These are phyloP conservation scores for Kodamaea lidongshanica DNA, from an alignment of 805 yeast species.

Conservation along the genomic window DNA sequence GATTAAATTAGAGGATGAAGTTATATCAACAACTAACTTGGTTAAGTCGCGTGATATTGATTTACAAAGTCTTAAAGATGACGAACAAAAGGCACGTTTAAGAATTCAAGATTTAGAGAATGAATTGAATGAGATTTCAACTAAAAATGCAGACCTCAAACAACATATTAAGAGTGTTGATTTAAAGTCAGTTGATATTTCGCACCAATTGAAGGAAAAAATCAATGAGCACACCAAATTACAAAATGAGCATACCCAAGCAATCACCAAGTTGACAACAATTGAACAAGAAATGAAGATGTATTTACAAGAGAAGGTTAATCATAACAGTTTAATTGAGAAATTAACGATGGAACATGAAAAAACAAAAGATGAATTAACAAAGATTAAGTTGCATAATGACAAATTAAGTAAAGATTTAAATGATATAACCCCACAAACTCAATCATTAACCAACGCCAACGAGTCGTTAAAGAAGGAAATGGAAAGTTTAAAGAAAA, in stretches of 20 bases:
- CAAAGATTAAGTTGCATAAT: conserved; percentile 9
- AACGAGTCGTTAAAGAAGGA: conserved; percentile 11
- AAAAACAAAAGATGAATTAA: conserved; percentile 1
- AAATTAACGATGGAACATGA: conserved; percentile 9
- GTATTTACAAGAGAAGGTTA: conserved; percentile 8
- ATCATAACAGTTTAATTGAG: conserved; percentile 7
- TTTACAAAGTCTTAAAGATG: conserved; percentile 38
- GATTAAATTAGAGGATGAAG: conserved; percentile 28
- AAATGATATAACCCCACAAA: no score
- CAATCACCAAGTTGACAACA: conserved; percentile 2
- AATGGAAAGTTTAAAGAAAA: conserved; percentile 9
- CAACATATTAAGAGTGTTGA: conserved; percentile 27
- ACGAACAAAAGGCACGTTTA: conserved; percentile 28
- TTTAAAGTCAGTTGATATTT: conserved; percentile 14
- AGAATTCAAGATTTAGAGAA: conserved; percentile 23
- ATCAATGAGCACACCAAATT: conserved; percentile 8
- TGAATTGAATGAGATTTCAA: conserved; percentile 25
- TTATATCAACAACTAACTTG: conserved; percentile 19
- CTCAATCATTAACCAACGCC: conserved; percentile 7
- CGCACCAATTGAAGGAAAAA: conserved; percentile 7
- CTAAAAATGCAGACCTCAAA: conserved; percentile 28
- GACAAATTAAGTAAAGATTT: conserved; percentile 9
- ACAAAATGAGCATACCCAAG: conserved; percentile 7
- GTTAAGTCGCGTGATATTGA: conserved; percentile 43
- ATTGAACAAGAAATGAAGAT: conserved; percentile 8